Base-by-base conservation (phyloP, 352 stramenopile genomes). In the Pseudoperonospora humuli region DNA sequence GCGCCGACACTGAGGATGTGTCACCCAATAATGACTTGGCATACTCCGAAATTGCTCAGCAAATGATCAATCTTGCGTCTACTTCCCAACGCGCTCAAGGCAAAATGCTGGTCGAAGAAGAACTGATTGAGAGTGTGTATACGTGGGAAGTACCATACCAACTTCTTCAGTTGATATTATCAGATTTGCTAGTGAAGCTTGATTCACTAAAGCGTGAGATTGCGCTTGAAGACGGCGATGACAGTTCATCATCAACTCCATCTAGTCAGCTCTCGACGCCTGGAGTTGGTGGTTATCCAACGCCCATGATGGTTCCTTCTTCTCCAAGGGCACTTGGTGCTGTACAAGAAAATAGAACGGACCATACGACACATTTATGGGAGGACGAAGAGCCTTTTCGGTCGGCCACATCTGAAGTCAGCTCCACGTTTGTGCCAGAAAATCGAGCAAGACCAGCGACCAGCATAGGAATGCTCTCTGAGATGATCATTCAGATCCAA, bases 401-500 rank as follows among this genome's bases (percentile, higher is more conserved):
- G 38, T 54, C 36, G 17, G 27, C 24, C 20, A 13, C 37, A 7
- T 59, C 41, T 24, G 50, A 24, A 21, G 19, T 40, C 42, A 53
- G 36, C 10, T 57, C 41, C 14, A 49, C 49, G 0, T 21, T 49
- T 28, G 35, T 37, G 7, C 18, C 45, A 4, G 38, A 58, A 21
- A 67, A 62, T 20, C 58, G 54, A 14, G 28, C 35, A 15, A 58
- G 52, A 26, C 52, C 50, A 34, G 51, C 66, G 7, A 50, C 67
- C 0, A 89, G 76, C 28, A 79, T 91, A 3, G 74, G 73, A 2
- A 87, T 90, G 67, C 53, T 93, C 0, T 89, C 77, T 2, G 77
- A 93, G 40, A 84, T 93, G 67, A 93, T 93, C 38, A 82, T 84
- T 37, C 80, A 89, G 32, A 88, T 93, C 28, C 80, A 93, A 53